These are phyloP conservation scores for Tuber indicum DNA, from an alignment of 495 filamentous ascomycete genomes.

Conservation along the genomic window DNA sequence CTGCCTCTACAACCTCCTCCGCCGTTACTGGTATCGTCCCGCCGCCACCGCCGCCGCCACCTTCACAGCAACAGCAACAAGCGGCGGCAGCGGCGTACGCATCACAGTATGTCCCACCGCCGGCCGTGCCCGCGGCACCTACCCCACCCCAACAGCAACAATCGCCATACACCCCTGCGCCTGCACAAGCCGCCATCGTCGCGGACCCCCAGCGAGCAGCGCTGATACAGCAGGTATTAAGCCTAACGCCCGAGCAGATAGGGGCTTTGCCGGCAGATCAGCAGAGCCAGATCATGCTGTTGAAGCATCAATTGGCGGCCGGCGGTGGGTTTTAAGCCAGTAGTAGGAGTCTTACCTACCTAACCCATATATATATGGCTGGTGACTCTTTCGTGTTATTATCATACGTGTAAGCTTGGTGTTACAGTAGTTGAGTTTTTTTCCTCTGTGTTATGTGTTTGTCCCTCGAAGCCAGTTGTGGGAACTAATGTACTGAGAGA, in stretches of 20 bases:
- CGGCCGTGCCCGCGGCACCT: constrained; percentile 25
- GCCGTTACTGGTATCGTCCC: constrained; percentile 17
- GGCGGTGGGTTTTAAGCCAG: constrained; percentile 24
- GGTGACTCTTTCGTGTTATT: not conserved
- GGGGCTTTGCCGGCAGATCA: constrained; percentile 37
- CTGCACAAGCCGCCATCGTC: constrained; percentile 13
- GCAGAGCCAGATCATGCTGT: constrained; percentile 40
- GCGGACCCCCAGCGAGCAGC: constrained; percentile 32
- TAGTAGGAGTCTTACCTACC: not conserved
- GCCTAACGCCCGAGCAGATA: constrained; percentile 41
- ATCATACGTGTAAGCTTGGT: not conserved
- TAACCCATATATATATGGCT: not conserved
- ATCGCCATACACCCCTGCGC: constrained; percentile 9
- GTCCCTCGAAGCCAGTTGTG: constrained; percentile 12
- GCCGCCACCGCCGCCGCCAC: constrained; percentile 19
- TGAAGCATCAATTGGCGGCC: constrained; percentile 38
- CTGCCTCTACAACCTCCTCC: constrained; percentile 6
- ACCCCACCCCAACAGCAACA: constrained; percentile 24
- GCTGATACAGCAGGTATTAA: constrained; percentile 41
- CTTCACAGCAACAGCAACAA: constrained; percentile 10
- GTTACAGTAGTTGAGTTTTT: constrained; percentile 5
- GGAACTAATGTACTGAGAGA: not conserved
- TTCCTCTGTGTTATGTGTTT: constrained; percentile 22
- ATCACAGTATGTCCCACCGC: constrained; percentile 23
- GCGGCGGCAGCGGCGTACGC: constrained; percentile 13